These are phyloP conservation scores for Castanea sativa DNA, from an alignment of 306 rosid species.

Conservation along the genomic window DNA sequence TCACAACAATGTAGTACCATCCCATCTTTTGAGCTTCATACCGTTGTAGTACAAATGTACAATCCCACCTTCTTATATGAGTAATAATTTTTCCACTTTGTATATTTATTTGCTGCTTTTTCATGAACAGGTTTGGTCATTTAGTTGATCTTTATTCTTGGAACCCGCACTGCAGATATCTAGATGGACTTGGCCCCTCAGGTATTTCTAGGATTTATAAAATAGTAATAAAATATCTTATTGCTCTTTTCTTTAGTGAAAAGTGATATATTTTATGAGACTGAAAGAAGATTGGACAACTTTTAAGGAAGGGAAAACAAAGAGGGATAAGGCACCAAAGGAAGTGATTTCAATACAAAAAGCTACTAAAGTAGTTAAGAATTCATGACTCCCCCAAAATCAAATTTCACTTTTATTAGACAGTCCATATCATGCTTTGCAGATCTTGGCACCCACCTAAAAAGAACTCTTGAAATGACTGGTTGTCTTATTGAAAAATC, in stretches of 20 bases:
- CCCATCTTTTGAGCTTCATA: constrained; percentile 5
- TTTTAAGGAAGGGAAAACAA: background rate
- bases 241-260: background rate
- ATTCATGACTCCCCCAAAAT: background rate
- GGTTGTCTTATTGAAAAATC: background rate
- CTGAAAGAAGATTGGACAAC: background rate
- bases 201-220: constrained; percentile 25
- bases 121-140: constrained; percentile 71
- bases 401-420: background rate
- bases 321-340: constrained; percentile 2
- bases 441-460: constrained; percentile 5
- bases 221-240: background rate
- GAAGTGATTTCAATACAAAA: constrained; percentile 2
- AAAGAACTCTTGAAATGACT: constrained; percentile 12
- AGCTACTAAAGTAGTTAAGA: background rate
- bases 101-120: constrained; percentile 11
- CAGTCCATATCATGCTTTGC: background rate
- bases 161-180: constrained; percentile 92
- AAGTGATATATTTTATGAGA: constrained; percentile 4
- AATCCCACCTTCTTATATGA: constrained; percentile 9
- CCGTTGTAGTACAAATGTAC: background rate
- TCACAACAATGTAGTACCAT: background rate
- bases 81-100: background rate
- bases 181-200: constrained; percentile 85
- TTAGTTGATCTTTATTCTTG: constrained; percentile 88